Evolutionary conservation across 176 grass and related monocot genomes (phyloP), one percentile per base, ranked within the genome.

Genomic region (Thinopyrum elongatum): DNA sequence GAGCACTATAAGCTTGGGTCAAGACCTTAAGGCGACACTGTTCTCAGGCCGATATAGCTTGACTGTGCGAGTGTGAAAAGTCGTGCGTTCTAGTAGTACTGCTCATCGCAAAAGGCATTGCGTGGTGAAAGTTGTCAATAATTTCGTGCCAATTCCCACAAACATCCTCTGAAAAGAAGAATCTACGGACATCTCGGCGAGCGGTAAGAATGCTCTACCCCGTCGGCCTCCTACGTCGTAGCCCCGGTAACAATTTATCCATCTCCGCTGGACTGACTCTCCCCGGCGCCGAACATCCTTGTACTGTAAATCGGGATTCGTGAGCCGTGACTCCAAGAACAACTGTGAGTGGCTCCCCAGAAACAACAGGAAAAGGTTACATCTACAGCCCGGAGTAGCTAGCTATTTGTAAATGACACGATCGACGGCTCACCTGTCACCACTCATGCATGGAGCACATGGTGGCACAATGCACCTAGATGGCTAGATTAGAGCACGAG

Each of bases 121-220:
- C 22, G 59, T 70, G 51, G 53, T 71, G 63, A 71, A 86, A 71
- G 64, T 55, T 11, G 39, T 30, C 30, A 71, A 82, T 90, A 86
- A 86, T 86, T 82, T 39, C 84, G 22, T 55, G 14, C 35, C 35
- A 23, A 41, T 27, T 47, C 58, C 66, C 62, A 62, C 22, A 39
- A 11, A 53, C 28, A 29, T 28, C 2, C 25, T 35, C 49, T 4
- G 49, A 17, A 17, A 19, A 2, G 5, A 6, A 23, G 68, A n/a
- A 41, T 39, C 35, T 62, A 47, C 5, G 7, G 13, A 39, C 36
- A 31, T 28, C 3, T 46, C 38, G 4, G 21, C 46, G 13, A 47
- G 44, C 44, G 13, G 44, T 15, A 47, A 47, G 44, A 47, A 47
- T 47, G 44, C 44, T 47, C 44, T 47, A 47, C 44, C 44, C 13